phyloP scores from a whole-genome alignment of 495 filamentous ascomycete genomes.

The Lichina pygmaea region DNA sequence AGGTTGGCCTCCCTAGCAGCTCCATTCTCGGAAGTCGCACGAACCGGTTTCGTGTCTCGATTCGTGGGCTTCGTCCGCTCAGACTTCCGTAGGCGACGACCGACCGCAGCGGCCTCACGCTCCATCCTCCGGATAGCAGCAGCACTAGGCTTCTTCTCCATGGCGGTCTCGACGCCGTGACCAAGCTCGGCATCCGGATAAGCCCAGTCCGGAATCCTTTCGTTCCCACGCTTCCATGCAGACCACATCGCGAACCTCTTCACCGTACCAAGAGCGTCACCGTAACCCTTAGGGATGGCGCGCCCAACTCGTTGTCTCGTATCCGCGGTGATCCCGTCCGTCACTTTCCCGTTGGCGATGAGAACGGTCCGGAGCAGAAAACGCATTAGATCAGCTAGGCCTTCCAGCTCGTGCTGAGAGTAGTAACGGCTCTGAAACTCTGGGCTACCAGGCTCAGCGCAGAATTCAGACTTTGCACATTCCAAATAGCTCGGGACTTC shows the following conservation, averaged over 20 bases:
- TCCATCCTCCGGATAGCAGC: conserved; percentile 10
- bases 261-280: conserved; percentile 32
- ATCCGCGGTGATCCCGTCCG: conserved; percentile 29
- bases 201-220: conserved; percentile 39
- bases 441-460: conserved; percentile 15
- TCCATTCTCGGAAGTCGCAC: too few relatives aligned
- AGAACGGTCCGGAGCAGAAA: conserved; percentile 44
- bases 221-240: conserved; percentile 49
- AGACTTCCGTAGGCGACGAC: too few relatives aligned
- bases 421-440: conserved; percentile 35
- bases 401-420: conserved; percentile 40
- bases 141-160: conserved; percentile 8
- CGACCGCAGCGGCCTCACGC: conserved; percentile 5
- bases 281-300: conserved; percentile 35
- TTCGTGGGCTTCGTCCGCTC: too few relatives aligned
- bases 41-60: too few relatives aligned
- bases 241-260: conserved; percentile 43
- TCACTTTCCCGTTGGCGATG: conserved; percentile 32
- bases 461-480: conserved; percentile 24
- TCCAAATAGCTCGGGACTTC: conserved; percentile 29
- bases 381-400: conserved; percentile 30
- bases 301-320: conserved; percentile 28
- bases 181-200: conserved; percentile 11
- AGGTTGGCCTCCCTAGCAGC: too few relatives aligned
- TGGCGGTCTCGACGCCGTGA: conserved; percentile 3